Base-by-base conservation (phyloP, 2,329 filamentous ascomycete species). In the Penicillium nordicum region DNA sequence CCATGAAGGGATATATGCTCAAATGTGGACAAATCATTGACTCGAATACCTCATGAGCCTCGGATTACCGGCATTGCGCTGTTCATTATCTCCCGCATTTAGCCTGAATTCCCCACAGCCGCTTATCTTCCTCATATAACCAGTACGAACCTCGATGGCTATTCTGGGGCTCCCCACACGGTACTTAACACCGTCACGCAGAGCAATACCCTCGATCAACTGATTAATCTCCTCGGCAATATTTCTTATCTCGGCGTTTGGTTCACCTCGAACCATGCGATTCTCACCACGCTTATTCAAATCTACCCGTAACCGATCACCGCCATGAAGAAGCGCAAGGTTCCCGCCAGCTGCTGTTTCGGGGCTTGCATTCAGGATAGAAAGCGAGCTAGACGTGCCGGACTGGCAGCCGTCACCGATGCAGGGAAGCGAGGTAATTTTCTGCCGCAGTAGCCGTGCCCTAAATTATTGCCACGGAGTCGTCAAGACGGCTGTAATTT, bases 211-310 rank as follows among this genome's bases (percentile, higher is more conserved):
- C 41, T 43, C 41, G 10, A 38, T 76, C 53, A 80, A 63, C 50
- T 78, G 74, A 21, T 73, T 73, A 0, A 74, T 74, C 62, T 80
- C 78, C 62, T 80, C 78, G 12, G 73, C 71, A 79, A 80, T 16
- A 81, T 71, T 44, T 80, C 78, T 61, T 80, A 78, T 79, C 79
- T 81, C 2, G 78, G 78, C 3, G 78, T 81, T 53, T 78, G 76
- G 59, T 74, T 78, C 75, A 4, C 75, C 75, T 11, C 66, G 62
- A 30, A 21, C 36, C n/a, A 30, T 40, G 1, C 6, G 12, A 18
- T 40, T 25, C n/a, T 49, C 25, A 14, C 12, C 7, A 29, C 34
- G 21, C 5, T 14, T 27, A 23, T 37, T 36, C 5, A 27, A 25
- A 48, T 37, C 21, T 4, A 37, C 32, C 32, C 21, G 10, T 11